Evolutionary conservation across 352 stramenopile species (phyloP), one percentile per base, ranked within the genome.

Genomic region (Phytopythium helicoides): DNA sequence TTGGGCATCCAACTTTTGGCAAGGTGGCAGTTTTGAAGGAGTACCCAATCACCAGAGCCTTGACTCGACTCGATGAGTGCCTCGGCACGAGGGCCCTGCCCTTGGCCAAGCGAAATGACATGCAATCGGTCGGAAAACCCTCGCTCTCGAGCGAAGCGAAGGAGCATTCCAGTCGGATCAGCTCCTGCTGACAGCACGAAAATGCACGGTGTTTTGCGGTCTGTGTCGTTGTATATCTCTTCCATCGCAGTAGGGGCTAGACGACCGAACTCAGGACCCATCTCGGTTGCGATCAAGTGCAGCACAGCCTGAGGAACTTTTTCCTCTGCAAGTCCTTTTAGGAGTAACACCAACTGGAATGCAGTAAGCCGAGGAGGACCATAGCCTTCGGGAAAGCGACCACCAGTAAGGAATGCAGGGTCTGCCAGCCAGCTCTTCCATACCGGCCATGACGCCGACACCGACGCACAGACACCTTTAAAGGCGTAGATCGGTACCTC

Each of bases 21-120:
- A 8, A 98, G 71, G 58, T 98, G 94, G 60, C 92, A 98, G 50
- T 98, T 98, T 47, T 98, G 92, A 8, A 98, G 63, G 36, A 98
- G 52, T 14, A 98, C 92, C 93, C 93, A 98, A 71, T 98, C 92
- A 0, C 91, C 92, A 0, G 76, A 83, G 6, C 68, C 58, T 18
- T 91, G 86, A 21, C 81, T 90, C 16, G 58, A 75, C 50, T 96
- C 79, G 25, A 98, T 97, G 2, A 98, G 78, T 37, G 89, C 74
- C 55, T 97, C 86, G 1, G 92, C 93, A 6, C 89, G 84, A 6
- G 92, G 88, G 1, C 89, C 92, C 67, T 98, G 93, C 14, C 92
- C 93, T 50, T 98, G 92, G 0, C 92, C 92, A 1, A 98, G 68
- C 18, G 92, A 97, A 44, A 97, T 96, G 26, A 98, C 69, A 49